Percentiles rank a stretch among this genome's conserved stretches.
phyloP scores from a whole-genome alignment of 495 filamentous ascomycete species.

The Podospora bellae-mahoneyi region DNA sequence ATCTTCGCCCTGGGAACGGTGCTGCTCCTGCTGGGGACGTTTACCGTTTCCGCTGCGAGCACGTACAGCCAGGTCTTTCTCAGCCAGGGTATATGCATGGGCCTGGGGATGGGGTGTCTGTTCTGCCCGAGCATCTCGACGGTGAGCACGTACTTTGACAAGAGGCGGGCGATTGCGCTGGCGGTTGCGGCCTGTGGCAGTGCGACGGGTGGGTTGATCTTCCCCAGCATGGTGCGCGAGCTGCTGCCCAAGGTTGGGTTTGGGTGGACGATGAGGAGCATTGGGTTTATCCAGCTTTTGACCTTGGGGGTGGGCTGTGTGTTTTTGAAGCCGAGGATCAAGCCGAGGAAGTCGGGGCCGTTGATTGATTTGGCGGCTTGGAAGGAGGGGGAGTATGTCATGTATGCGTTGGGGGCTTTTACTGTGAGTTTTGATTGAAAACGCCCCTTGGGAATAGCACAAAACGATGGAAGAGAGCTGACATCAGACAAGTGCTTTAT shows the following conservation, averaged over 20 bases:
- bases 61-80: constrained; percentile 64
- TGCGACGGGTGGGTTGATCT: constrained; percentile 64
- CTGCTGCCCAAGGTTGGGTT: constrained; percentile 58
- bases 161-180: constrained; percentile 63
- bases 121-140: constrained; percentile 62
- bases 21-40: constrained; percentile 55
- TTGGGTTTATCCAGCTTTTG: constrained; percentile 57
- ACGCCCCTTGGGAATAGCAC: background rate
- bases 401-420: constrained; percentile 18
- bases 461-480: background rate
- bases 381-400: constrained; percentile 37
- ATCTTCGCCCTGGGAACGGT: constrained; percentile 13
- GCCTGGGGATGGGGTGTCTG: constrained; percentile 56
- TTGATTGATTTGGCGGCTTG: constrained; percentile 43
- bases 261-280: constrained; percentile 62
- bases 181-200: constrained; percentile 64
- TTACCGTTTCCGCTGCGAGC: constrained; percentile 61
- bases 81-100: constrained; percentile 54
- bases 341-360: constrained; percentile 28
- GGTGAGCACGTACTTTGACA: constrained; percentile 64
- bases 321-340: constrained; percentile 50
- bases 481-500: constrained; percentile 47
- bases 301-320: constrained; percentile 50
- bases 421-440: background rate
- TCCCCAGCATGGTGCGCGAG: constrained; percentile 58